Percentiles rank a stretch among this genome's conserved stretches.
Conservation (phyloP, 331 rosid genomes). For the Rosa hybrid region DNA sequence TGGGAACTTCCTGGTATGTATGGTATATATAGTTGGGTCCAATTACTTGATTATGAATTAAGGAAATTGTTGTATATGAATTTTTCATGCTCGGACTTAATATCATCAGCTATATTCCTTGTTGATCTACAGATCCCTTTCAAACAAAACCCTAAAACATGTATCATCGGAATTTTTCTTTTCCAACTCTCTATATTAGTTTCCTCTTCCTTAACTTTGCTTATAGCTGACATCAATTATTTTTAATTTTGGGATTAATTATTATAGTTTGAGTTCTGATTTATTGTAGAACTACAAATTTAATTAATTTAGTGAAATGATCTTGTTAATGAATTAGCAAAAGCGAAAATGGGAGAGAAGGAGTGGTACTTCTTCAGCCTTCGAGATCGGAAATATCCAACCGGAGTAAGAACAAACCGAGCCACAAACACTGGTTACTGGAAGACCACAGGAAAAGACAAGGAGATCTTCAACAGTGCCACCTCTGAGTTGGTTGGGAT, state of each 20-base stretch:
- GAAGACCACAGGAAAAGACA: constrained; percentile 98
- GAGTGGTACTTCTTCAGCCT: constrained; percentile 97
- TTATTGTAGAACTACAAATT: background rate
- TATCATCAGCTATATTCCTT: background rate
- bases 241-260: background rate
- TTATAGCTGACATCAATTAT: background rate
- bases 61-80: background rate
- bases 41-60: background rate
- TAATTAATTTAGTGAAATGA: constrained; percentile 4
- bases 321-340: constrained; percentile 45
- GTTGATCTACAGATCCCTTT: background rate
- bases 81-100: background rate
- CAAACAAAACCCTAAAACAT: background rate
- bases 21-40: background rate
- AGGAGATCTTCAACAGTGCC: constrained; percentile 65
- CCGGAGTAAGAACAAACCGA: constrained; percentile 92
- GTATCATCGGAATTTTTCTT: background rate
- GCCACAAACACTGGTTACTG: constrained; percentile 94
- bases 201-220: background rate
- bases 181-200: background rate
- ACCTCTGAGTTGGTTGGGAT: constrained; percentile 83
- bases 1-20: constrained; percentile 92
- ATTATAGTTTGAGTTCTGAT: background rate
- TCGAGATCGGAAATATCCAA: constrained; percentile 88
- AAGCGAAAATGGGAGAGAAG: constrained; percentile 97